phyloP scores from a whole-genome alignment of 2,329 filamentous ascomycete genomes.

The Biscogniauxia mediterranea region DNA sequence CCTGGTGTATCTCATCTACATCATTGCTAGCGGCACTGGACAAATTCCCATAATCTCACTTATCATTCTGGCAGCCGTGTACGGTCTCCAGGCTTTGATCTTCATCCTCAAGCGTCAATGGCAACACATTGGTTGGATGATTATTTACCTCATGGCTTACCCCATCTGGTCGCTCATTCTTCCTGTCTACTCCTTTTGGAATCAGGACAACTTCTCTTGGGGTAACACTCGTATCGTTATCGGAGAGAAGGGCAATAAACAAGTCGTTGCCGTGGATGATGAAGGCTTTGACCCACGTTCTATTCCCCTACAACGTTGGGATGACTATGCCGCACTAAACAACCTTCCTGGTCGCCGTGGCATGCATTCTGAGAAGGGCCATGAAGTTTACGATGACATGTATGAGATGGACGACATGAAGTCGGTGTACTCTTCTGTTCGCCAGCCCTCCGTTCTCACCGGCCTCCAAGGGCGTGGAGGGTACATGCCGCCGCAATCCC shows the following conservation, averaged over 20 bases:
- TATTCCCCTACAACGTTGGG: conserved; percentile 94
- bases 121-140: conserved; percentile 99
- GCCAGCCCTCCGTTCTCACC: conserved; percentile 81
- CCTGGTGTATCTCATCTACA: conserved; percentile 83
- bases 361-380: conserved; percentile 61
- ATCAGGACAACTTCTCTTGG: conserved; percentile 98
- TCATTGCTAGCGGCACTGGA: conserved; percentile 64
- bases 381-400: conserved; percentile 67
- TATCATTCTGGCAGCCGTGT: conserved; percentile 84
- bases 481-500: conserved; percentile 82
- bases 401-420: conserved; percentile 99
- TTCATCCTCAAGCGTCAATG: conserved; percentile 97
- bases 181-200: conserved; percentile 98
- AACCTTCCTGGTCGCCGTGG: conserved; percentile 89
- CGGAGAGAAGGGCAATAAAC: conserved; percentile 86
- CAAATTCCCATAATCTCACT: conserved; percentile 86
- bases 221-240: conserved; percentile 98
- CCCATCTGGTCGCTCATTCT: conserved; percentile 90
- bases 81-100: conserved; percentile 92
- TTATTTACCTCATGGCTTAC: conserved; percentile 95
- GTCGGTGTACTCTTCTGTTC: conserved; percentile 91
- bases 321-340: conserved; percentile 87
- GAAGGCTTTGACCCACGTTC: conserved; percentile 88
- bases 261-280: conserved; percentile 81
- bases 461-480: conserved; percentile 70